Conservation (phyloP, 2,329 filamentous ascomycete species). For the Aspergillus pseudotamarii region DNA sequence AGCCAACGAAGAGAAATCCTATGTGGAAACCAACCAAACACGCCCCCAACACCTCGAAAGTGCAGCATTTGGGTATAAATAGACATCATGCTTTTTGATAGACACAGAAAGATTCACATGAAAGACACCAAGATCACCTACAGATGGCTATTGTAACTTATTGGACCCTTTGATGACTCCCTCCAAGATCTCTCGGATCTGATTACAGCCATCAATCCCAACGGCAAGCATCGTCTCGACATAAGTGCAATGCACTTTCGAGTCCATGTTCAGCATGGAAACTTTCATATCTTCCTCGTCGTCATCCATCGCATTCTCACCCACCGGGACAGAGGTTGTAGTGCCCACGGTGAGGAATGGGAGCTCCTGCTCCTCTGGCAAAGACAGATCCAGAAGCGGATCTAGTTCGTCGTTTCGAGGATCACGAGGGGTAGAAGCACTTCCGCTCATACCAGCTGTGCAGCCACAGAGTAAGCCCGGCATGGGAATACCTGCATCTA, state of each 20-base stretch:
- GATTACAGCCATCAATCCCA: conserved; percentile 87
- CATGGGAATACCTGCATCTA: conserved; percentile 96
- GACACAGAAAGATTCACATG: not conserved
- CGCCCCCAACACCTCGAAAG: not conserved
- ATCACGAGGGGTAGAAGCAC: conserved; percentile 44
- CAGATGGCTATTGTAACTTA: not conserved
- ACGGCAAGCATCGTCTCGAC: conserved; percentile 93
- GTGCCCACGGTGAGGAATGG: conserved; percentile 87
- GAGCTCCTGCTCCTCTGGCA: conserved; percentile 67
- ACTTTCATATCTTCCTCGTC: conserved; percentile 59
- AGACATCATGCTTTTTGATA: conserved; percentile 1
- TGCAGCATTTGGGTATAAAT: conserved; percentile 4
- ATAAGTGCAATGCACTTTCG: conserved; percentile 74
- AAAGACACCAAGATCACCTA: not conserved
- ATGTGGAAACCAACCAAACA: not conserved
- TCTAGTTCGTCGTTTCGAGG: conserved; percentile 46
- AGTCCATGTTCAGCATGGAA: conserved; percentile 81
- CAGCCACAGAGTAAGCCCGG: conserved; percentile 86
- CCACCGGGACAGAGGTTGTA: conserved; percentile 40
- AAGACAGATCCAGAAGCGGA: conserved; percentile 47
- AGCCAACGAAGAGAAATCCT: not conserved
- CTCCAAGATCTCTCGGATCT: conserved; percentile 80
- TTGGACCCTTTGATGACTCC: conserved; percentile 59
- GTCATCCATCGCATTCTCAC: conserved; percentile 60
- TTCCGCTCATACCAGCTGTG: conserved; percentile 71